Evolutionary conservation across 495 filamentous ascomycete genomes (phyloP), one percentile per base, ranked within the genome.

Genomic region (Annulohypoxylon moriforme): DNA sequence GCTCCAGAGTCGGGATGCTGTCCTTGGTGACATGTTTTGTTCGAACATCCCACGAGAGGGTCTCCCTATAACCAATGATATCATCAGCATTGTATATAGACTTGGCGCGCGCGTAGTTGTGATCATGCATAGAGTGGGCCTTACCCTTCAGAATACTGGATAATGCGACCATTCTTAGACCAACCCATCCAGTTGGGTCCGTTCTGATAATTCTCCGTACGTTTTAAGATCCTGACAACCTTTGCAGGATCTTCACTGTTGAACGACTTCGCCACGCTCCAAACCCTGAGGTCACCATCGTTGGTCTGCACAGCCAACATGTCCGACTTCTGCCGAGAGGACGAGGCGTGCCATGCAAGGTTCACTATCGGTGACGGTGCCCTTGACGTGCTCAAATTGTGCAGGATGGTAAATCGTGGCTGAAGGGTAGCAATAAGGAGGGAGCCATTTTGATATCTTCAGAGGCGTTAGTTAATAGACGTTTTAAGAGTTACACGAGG

Each of bases 341-440:
- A 98, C 1, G 96, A 98, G 31, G 94, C 93, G 84, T 99, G 96
- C 96, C 96, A 99, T 71, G 94, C 89, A 25, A 99, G 84, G n/a
- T 89, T 91, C 22, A 93, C 87, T 46, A 99, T 96, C 11, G 94
- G 91, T 1, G 96, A 97, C 11, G 96, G 96, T 4, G 88, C 87
- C 66, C 94, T 84, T 10, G 85, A 87, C 1, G 94, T 97, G 24
- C 89, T 95, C 64, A 98, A 83, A 53, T 95, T 98, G 79, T 98
- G 94, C 46, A 98, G 80, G 68, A 99, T 97, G 1, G 92, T 98
- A 76, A 98, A 99, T 55, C 93, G 88, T 56, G 96, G 95, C 78
- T 94, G 91, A 20, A 99, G 87, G 2, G 89, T 91, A 47, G 93
- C 94, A 57, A 99, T 90, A 67, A 99, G 81, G 34, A 98, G 94